Evolutionary conservation across 2,329 filamentous ascomycete genomes (phyloP), one percentile per base, ranked within the genome.

Genomic region (Sporothrix phasma): DNA sequence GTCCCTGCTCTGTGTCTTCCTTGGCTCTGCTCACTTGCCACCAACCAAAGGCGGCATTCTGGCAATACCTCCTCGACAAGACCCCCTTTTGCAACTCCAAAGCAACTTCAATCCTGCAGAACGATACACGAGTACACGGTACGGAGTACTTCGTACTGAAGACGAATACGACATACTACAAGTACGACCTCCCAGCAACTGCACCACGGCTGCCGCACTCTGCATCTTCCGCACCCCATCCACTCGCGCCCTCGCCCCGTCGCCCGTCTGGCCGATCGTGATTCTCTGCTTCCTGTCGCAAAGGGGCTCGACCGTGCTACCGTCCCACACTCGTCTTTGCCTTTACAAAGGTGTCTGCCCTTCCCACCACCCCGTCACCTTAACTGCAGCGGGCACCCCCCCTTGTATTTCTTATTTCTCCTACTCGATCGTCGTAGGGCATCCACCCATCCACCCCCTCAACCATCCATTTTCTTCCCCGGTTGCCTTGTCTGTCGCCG

Each of bases 371-470:
- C n/a, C 31, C n/a, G n/a, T 45, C 59, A 61, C 31, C 43, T 41
- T 47, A 47, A n/a, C 31, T 43, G 39, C 61, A 53, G 26, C 61
- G 34, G 24, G 24, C 47, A 29, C n/a, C 43, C 58, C n/a, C 54
- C 59, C 45, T 49, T 61, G 45, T 51, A n/a, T 49, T 51, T 61
- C 58, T 63, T 63, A 49, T 47, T 58, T 47, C 29, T 46, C 49
- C 61, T 64, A 4, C 61, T 54, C 24, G 34, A 62, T 58, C 43
- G 29, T 49, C 51, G 26, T 11, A 61, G 53, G 39, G 56, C 24
- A 56, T 41, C 63, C 64, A 60, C 60, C 46, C 64, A 65, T 65
- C 64, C 61, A n/a, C n/a, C n/a, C n/a, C n/a, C n/a, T n/a, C n/a
- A n/a, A n/a, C n/a, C n/a, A n/a, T 53, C 49, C 31, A 19, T 63